A percentile compares a stretch with the other conserved stretches of the same genome.
These are phyloP conservation scores for Suillus ampliporus DNA, from an alignment of 768 basidiomycete genomes.

Conservation along the genomic window DNA sequence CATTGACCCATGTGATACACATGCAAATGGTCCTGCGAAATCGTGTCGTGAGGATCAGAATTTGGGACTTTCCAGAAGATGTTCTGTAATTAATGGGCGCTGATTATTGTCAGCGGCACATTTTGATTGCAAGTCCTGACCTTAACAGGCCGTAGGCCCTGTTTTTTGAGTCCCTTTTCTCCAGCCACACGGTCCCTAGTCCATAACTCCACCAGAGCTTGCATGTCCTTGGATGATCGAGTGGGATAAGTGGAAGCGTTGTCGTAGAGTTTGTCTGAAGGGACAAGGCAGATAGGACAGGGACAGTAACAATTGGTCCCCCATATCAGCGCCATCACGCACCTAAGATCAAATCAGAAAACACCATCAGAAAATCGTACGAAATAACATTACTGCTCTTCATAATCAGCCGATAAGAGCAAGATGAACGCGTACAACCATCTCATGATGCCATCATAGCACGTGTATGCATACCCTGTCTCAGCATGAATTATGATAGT, in stretches of 20 bases:
- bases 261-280: constrained; percentile 28
- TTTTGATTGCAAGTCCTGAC: constrained; percentile 10
- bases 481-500: constrained; percentile 24
- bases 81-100: constrained; percentile 39
- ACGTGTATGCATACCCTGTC: constrained; percentile 28
- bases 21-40: constrained; percentile 49
- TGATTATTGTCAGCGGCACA: constrained; percentile 44
- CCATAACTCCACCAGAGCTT: constrained; percentile 20
- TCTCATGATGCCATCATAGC: constrained; percentile 35
- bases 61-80: constrained; percentile 42
- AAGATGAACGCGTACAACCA: constrained; percentile 42
- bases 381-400: constrained; percentile 48
- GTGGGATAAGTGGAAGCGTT: constrained; percentile 18
- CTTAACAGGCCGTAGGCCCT: constrained; percentile 19
- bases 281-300: constrained; percentile 45
- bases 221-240: constrained; percentile 13
- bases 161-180: constrained; percentile 16
- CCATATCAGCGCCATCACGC: constrained; percentile 41
- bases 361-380: constrained; percentile 17
- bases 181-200: constrained; percentile 23
- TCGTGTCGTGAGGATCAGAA: constrained; percentile 39
- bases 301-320: constrained; percentile 34
- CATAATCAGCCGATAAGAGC: constrained; percentile 47
- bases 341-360: constrained; percentile 35
- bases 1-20: constrained; percentile 38